Evolutionary conservation across 2,329 filamentous ascomycete genomes (phyloP).

Genomic region (Didymella keratinophila): DNA sequence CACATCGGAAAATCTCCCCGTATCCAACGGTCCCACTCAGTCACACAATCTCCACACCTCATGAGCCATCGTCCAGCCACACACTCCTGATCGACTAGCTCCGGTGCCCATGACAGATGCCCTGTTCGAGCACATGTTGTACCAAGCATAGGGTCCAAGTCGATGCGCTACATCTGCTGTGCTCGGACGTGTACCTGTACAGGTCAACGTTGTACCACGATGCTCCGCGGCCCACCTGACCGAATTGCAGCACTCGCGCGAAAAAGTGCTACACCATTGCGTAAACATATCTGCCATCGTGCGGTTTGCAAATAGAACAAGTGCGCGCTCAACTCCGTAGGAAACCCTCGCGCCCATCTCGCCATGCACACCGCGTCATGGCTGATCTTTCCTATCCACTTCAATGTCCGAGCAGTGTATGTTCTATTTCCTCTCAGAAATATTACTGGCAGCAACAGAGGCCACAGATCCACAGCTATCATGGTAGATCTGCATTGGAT

Average conservation of each 20-base stretch:
- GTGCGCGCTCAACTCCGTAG: not conserved
- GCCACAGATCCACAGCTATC: not conserved
- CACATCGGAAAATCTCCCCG: not conserved
- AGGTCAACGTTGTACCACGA: not conserved
- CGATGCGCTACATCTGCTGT: not conserved
- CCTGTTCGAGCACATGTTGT: not conserved
- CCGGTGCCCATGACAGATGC: slow-evolving; percentile 2
- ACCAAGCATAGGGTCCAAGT: not conserved
- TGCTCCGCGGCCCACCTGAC: not conserved
- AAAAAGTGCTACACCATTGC: slow-evolving; percentile 1
- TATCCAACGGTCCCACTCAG: slow-evolving; percentile 6
- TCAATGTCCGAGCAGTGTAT: not conserved
- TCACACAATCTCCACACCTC: not conserved
- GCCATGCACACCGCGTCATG: not conserved
- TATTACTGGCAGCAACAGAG: not conserved
- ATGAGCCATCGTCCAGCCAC: not conserved
- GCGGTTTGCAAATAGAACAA: not conserved
- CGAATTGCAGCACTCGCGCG: not conserved
- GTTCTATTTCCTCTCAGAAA: not conserved
- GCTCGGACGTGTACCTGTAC: not conserved
- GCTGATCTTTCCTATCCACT: not conserved
- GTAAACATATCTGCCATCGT: not conserved
- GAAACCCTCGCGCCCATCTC: not conserved
- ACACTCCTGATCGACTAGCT: not conserved
- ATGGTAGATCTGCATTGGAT: not conserved